These are phyloP conservation scores for Xylariaceae sp. DNA, from an alignment of 2,329 filamentous ascomycete genomes.

Conservation along the genomic window DNA sequence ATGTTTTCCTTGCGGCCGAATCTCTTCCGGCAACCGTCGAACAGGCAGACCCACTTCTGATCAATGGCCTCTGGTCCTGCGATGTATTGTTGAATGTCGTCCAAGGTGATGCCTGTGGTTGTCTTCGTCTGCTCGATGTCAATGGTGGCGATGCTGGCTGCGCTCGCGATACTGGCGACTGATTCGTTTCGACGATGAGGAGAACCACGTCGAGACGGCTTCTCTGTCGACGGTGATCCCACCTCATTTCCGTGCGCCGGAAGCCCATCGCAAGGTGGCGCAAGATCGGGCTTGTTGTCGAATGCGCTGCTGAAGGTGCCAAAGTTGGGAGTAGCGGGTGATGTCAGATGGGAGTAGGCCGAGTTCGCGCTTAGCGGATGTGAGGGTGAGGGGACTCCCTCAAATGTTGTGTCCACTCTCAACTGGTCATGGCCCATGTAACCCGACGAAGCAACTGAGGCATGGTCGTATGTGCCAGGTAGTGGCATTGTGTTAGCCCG, in stretches of 20 bases:
- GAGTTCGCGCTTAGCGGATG: constrained; percentile 38
- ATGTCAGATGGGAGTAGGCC: constrained; percentile 47
- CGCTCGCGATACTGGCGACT: constrained; percentile 52
- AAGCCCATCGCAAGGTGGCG: constrained; percentile 14
- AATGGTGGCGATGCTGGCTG: constrained; percentile 56
- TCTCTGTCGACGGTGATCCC: constrained; percentile 19
- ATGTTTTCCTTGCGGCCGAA: constrained; percentile 99
- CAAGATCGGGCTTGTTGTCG: constrained; percentile 39
- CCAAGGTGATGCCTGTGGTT: constrained; percentile 80
- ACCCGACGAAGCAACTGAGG: constrained; percentile 52
- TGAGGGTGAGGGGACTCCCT: constrained; percentile 28
- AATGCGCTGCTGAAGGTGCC: constrained; percentile 39
- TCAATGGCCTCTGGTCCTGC: constrained; percentile 67
- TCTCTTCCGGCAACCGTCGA: constrained; percentile 74
- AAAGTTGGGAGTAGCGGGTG: constrained; percentile 47
- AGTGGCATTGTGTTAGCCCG: constrained; percentile 45
- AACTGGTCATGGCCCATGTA: constrained; percentile 42
- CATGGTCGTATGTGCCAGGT: constrained; percentile 34
- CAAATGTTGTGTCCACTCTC: constrained; percentile 38
- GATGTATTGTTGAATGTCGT: constrained; percentile 77
- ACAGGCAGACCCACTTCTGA: constrained; percentile 76
- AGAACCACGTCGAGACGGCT: constrained; percentile 25
- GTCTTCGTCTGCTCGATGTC: constrained; percentile 63
- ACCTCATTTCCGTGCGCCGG: constrained; percentile 11
- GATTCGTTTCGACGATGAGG: constrained; percentile 57